Percentiles rank a stretch among this genome's conserved stretches.
phyloP scores from a whole-genome alignment of 768 basidiomycete genomes.

The Lyophyllum semitale region DNA sequence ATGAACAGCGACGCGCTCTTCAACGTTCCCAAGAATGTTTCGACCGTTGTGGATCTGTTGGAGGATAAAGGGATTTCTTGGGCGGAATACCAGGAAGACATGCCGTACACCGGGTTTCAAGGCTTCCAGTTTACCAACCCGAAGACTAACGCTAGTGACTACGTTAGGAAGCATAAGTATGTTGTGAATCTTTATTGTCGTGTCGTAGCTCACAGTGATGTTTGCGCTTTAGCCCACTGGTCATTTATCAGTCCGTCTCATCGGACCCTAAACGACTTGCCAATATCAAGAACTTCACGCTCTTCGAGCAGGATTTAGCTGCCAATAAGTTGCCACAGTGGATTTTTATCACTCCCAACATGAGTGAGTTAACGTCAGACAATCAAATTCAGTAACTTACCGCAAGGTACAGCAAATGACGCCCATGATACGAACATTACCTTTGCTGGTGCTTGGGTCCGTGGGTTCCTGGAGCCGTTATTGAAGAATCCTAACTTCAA shows the following conservation, averaged over 20 bases:
- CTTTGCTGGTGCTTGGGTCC: constrained; percentile 46
- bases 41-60: constrained; percentile 60
- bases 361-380: constrained; percentile 34
- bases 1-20: constrained; percentile 38
- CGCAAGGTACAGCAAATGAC: constrained; percentile 39
- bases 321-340: constrained; percentile 56
- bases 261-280: constrained; percentile 38
- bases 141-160: constrained; percentile 25
- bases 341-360: constrained; percentile 65
- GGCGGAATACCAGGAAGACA: constrained; percentile 62
- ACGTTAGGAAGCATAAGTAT: constrained; percentile 34
- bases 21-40: constrained; percentile 46
- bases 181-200: constrained; percentile 1
- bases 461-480: constrained; percentile 52
- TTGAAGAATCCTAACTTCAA: constrained; percentile 56
- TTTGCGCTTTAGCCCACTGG: constrained; percentile 33
- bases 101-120: constrained; percentile 50
- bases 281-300: constrained; percentile 60
- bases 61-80: constrained; percentile 60
- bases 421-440: constrained; percentile 60
- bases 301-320: constrained; percentile 57
- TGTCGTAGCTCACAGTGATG: background rate
- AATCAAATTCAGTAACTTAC: too few relatives aligned
- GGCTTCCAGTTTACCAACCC: constrained; percentile 35
- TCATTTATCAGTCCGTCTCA: constrained; percentile 54